These are phyloP conservation scores for Protea cynaroides DNA, from an alignment of 164 flowering plant genomes.

Conservation along the genomic window DNA sequence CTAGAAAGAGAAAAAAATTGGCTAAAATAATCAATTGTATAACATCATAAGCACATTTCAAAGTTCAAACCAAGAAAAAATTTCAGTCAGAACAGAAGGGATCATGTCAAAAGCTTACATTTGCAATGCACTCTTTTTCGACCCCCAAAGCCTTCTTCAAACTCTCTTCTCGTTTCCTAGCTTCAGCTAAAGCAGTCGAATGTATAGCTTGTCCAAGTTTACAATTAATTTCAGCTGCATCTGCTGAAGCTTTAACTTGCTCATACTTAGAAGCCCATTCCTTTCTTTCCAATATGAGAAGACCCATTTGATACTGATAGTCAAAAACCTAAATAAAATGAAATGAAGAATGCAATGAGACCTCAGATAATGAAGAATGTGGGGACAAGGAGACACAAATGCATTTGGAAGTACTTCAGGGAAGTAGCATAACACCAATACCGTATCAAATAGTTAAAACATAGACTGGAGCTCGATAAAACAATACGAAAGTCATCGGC, in stretches of 20 bases:
- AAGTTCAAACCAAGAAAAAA: not conserved
- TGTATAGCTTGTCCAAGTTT: slow-evolving; percentile 59
- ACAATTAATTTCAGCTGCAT: slow-evolving; percentile 41
- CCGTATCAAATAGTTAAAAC: too few species aligned
- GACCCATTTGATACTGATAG: slow-evolving; percentile 90
- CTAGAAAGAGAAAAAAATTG: slow-evolving; percentile 33
- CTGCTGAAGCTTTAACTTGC: slow-evolving; percentile 49
- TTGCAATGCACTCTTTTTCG: slow-evolving; percentile 75
- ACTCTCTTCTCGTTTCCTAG: slow-evolving; percentile 68
- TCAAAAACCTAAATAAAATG: slow-evolving; percentile 50
- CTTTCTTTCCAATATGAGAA: slow-evolving; percentile 80
- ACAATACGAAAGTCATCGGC: too few species aligned
- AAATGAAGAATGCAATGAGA: not conserved
- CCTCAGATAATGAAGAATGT: not conserved
- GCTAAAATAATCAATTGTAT: not conserved
- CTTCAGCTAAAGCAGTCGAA: slow-evolving; percentile 63
- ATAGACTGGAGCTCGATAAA: too few species aligned
- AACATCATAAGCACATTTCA: not conserved
- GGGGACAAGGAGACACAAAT: too few species aligned
- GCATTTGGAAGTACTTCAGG: too few species aligned
- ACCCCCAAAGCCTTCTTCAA: slow-evolving; percentile 69
- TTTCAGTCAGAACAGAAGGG: not conserved
- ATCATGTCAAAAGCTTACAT: slow-evolving; percentile 39
- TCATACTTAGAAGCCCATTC: slow-evolving; percentile 71
- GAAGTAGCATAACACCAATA: too few species aligned